Conservation (phyloP, 139 green algal genomes). For the Zygnema circumcarinatum region DNA sequence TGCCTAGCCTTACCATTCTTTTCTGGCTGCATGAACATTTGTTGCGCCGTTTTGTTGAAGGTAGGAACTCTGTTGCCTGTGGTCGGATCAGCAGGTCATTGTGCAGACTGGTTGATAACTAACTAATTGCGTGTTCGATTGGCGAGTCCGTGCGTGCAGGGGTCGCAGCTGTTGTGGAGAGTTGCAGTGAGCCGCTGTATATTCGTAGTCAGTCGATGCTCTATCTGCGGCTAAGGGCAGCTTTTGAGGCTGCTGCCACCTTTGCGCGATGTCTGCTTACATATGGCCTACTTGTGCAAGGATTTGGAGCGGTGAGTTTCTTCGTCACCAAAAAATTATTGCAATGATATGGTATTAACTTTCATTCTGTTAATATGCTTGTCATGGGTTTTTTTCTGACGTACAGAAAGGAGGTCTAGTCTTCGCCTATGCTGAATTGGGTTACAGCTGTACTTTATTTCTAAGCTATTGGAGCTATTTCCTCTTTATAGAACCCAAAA, state of each 20-base stretch:
- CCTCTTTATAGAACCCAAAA: no score
- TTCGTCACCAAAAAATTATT: no score
- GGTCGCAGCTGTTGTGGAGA: slow-evolving; percentile 42
- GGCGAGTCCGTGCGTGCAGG: slow-evolving; percentile 20
- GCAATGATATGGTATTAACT: no score
- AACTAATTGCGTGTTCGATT: not conserved
- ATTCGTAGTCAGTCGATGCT: slow-evolving; percentile 58
- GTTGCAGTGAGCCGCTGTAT: slow-evolving; percentile 57
- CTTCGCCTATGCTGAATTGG: slow-evolving; percentile 52
- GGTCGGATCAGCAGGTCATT: no score
- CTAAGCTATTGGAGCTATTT: slow-evolving; percentile 54
- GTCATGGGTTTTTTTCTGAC: not conserved
- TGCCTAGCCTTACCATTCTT: no score
- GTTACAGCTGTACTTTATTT: slow-evolving; percentile 8
- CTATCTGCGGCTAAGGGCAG: slow-evolving; percentile 50
- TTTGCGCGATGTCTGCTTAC: slow-evolving; percentile 47
- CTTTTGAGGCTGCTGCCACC: slow-evolving; percentile 49
- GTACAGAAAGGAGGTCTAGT: slow-evolving; percentile 27
- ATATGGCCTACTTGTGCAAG: slow-evolving; percentile 26
- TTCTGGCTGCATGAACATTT: not conserved
- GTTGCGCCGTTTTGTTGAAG: not conserved
- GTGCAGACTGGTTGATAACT: not conserved
- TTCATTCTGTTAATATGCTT: no score
- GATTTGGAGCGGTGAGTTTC: no score
- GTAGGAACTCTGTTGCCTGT: not conserved